Base-by-base conservation (phyloP, 1,284 basidiomycete species). In the Microbotryum violaceum region DNA sequence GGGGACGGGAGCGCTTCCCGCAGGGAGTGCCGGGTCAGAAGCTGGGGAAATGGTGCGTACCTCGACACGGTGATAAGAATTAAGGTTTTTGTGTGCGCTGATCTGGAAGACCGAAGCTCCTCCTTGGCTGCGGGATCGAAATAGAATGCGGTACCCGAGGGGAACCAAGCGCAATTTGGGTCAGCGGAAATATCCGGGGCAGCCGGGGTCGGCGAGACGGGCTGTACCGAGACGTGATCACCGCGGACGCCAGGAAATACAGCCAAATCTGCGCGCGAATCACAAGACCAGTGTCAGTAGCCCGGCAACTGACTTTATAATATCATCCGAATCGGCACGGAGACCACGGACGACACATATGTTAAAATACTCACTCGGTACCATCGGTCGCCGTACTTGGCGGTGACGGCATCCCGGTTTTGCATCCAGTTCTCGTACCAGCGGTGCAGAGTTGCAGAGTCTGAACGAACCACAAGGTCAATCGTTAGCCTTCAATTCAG, bases 31-130 rank as follows among this genome's bases (percentile, higher is more conserved):
- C 4, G 14, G 16, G n/a, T n/a, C 31, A 27, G 31, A 31, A 33
- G 16, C 56, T 63, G 61, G 16, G 29, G 18, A 6, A 54, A 47
- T 27, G 61, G 54, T 54, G 56, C 63, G 37, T 68, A 27, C 51
- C 29, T 56, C 68, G 58, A 69, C 56, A 44, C 68, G 65, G 57
- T 63, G 65, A 61, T 63, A 69, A 31, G 33, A 20, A 60, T 64
- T 64, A n/a, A 70, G 77, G 81, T 97, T 97, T 80, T 98, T 97
- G 81, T 97, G 91, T 68, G 93, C 78, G 3, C 91, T 96, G 73
- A 98, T 85, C 79, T 97, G 92, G 87, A 93, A 96, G 50, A 94
- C 86, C 0, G 89, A 89, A 10, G 86, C 84, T 27, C 85, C 81
- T 44, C 92, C 92, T 80, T 96, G 88, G 51, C 90, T 84, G 64